These are phyloP conservation scores for Cyberlindnera euphorbiiphila DNA, from an alignment of 805 yeast genomes.

Conservation along the genomic window DNA sequence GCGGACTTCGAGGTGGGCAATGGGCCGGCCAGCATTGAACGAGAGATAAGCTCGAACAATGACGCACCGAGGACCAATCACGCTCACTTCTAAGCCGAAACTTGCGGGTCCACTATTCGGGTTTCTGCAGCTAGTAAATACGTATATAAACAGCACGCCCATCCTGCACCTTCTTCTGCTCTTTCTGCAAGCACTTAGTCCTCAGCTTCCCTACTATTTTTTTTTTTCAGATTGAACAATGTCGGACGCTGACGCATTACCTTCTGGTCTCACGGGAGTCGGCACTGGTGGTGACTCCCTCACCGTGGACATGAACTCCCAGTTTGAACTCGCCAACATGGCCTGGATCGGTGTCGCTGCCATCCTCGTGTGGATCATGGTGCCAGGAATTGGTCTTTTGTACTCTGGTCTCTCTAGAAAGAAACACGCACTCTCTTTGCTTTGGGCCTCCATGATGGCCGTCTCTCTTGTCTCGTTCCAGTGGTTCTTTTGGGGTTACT, in stretches of 20 bases:
- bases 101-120: too few relatives aligned
- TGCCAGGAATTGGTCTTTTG: slow-evolving; percentile 91
- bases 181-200: neutral
- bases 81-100: too few relatives aligned
- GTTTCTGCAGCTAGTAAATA: too few relatives aligned
- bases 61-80: too few relatives aligned
- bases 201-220: too few relatives aligned
- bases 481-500: slow-evolving; percentile 99
- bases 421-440: slow-evolving; percentile 88
- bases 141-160: too few relatives aligned
- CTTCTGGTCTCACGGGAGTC: slow-evolving; percentile 46
- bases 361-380: slow-evolving; percentile 88
- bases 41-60: too few relatives aligned
- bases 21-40: too few relatives aligned
- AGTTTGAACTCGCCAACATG: slow-evolving; percentile 73
- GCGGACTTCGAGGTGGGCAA: too few relatives aligned
- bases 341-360: slow-evolving; percentile 80
- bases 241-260: slow-evolving; percentile 31
- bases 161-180: neutral
- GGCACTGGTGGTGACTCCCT: slow-evolving; percentile 83
- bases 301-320: slow-evolving; percentile 64
- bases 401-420: slow-evolving; percentile 94
- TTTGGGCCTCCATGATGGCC: slow-evolving; percentile 94
- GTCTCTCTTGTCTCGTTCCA: slow-evolving; percentile 81
- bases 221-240: slow-evolving; percentile 17